Percentiles rank a stretch among this genome's conserved stretches.
Evolutionary conservation across 2,329 filamentous ascomycete species (phyloP).

Genomic region (Endocalyx cinctus): DNA sequence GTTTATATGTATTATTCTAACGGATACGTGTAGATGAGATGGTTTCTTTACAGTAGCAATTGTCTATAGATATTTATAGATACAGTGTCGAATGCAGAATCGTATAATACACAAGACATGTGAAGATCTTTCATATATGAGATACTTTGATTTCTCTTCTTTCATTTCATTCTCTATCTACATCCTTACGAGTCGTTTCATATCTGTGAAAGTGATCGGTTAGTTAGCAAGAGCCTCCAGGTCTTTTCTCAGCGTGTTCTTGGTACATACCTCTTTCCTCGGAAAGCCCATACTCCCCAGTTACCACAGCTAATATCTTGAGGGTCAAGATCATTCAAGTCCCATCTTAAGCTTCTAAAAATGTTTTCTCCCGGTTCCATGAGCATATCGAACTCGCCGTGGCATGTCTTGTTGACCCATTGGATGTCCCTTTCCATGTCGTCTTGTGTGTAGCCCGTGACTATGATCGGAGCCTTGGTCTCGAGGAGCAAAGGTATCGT

Average conservation of each 20-base stretch:
- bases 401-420: slow-evolving; percentile 81
- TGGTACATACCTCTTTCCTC: slow-evolving; percentile 90
- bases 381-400: slow-evolving; percentile 87
- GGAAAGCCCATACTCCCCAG: slow-evolving; percentile 95
- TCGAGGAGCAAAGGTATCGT: slow-evolving; percentile 86
- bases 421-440: slow-evolving; percentile 92
- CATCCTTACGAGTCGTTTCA: slow-evolving; percentile 56
- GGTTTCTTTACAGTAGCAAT: too few species aligned
- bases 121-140: too few species aligned
- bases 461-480: slow-evolving; percentile 92
- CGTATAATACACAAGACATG: too few species aligned
- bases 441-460: slow-evolving; percentile 91
- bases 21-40: too few species aligned
- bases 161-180: too few species aligned
- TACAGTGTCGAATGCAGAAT: too few species aligned
- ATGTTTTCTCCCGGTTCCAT: slow-evolving; percentile 89
- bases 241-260: too few species aligned
- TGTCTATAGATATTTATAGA: too few species aligned
- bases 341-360: slow-evolving; percentile 93
- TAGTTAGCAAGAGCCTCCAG: too few species aligned
- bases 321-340: slow-evolving; percentile 91
- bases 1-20: too few species aligned
- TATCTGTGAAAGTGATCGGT: slow-evolving; percentile 39
- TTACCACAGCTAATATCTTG: slow-evolving; percentile 94
- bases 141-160: too few species aligned